Evolutionary conservation across 1,284 basidiomycete species (phyloP).

Genomic region (Trichosporon faecale): DNA sequence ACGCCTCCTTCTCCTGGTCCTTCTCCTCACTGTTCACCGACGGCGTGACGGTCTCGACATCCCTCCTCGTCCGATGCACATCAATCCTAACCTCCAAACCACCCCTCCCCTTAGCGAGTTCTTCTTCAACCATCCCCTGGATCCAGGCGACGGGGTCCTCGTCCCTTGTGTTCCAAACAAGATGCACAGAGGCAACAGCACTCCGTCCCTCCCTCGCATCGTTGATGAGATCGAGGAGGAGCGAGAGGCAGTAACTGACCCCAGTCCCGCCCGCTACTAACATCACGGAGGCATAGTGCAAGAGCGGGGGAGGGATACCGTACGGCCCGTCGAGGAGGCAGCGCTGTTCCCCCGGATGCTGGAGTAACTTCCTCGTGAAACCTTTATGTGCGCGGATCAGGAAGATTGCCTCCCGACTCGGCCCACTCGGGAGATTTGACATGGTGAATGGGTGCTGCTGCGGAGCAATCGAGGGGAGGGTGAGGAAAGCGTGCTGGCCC

Average conservation of each 20-base stretch:
- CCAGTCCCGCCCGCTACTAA: conserved; percentile 47
- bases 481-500: conserved; percentile 41
- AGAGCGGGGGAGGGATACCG: conserved; percentile 28
- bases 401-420: conserved; percentile 16
- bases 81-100: conserved; percentile 17
- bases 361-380: conserved; percentile 32
- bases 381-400: conserved; percentile 30
- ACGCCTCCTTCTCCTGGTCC: too few species aligned
- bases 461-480: conserved; percentile 36
- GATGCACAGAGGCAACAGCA: conserved; percentile 27
- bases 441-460: conserved; percentile 49
- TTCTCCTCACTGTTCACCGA: not conserved
- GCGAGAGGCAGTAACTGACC: conserved; percentile 38
- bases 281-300: conserved; percentile 35
- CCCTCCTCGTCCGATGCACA: conserved; percentile 23
- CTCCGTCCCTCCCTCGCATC: conserved; percentile 28
- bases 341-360: conserved; percentile 19
- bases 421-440: conserved; percentile 29
- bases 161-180: conserved; percentile 39
- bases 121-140: conserved; percentile 8
- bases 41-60: not conserved
- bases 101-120: not conserved
- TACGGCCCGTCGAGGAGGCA: conserved; percentile 47
- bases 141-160: conserved; percentile 7
- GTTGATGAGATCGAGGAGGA: conserved; percentile 32